Evolutionary conservation across 2,329 filamentous ascomycete genomes (phyloP).

Genomic region (Colletotrichum sp.): DNA sequence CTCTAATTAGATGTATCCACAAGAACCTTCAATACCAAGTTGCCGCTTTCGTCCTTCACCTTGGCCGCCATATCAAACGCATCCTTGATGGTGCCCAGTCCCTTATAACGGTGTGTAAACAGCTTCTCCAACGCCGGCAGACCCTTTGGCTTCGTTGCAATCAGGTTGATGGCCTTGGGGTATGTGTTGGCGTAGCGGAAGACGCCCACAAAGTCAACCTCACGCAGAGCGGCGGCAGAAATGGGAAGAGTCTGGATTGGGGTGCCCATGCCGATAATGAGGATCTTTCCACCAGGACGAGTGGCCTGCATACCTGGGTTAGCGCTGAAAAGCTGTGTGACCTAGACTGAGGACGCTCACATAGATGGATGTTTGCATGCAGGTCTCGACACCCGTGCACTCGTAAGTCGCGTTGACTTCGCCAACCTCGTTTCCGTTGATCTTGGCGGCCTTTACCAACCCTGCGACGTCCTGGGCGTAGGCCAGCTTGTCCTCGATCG

Average conservation of each 20-base stretch:
- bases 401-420: conserved; percentile 76
- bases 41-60: conserved; percentile 71
- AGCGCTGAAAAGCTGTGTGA: not conserved
- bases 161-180: conserved; percentile 55
- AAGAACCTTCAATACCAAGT: conserved; percentile 78
- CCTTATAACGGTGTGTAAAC: conserved; percentile 73
- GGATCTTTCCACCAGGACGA: conserved; percentile 69
- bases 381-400: conserved; percentile 80
- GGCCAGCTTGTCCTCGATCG: conserved; percentile 56
- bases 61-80: conserved; percentile 77
- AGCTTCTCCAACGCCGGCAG: conserved; percentile 71
- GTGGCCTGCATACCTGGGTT: conserved; percentile 48
- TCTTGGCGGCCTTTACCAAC: conserved; percentile 39
- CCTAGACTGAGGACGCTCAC: conserved; percentile 35
- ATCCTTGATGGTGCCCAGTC: conserved; percentile 65
- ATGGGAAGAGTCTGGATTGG: conserved; percentile 74
- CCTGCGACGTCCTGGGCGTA: conserved; percentile 56
- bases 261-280: conserved; percentile 76
- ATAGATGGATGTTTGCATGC: conserved; percentile 77
- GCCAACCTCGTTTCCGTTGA: conserved; percentile 53
- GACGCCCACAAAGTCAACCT: conserved; percentile 74
- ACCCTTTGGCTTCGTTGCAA: conserved; percentile 50
- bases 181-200: conserved; percentile 82
- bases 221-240: conserved; percentile 69
- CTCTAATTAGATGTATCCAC: conserved; percentile 46